Conservation (phyloP, 2,329 filamentous ascomycete species). For the Alternaria sp. region DNA sequence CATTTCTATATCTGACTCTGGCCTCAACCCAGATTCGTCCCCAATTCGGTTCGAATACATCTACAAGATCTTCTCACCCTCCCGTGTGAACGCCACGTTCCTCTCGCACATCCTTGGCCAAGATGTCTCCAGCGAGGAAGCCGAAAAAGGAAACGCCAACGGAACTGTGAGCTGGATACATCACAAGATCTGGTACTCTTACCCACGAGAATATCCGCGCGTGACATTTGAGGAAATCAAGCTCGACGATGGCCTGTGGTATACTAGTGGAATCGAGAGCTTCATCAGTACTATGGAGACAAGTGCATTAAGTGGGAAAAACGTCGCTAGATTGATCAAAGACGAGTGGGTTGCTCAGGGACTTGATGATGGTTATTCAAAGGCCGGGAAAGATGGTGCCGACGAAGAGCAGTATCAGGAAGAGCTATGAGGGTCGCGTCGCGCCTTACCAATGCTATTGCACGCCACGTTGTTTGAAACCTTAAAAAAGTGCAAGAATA, state of each 20-base stretch:
- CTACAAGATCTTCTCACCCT: constrained; percentile 73
- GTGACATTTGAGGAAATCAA: constrained; percentile 85
- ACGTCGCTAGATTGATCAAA: constrained; percentile 75
- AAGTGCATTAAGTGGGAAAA: constrained; percentile 87
- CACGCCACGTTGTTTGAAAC: neutral
- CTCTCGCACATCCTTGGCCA: constrained; percentile 59
- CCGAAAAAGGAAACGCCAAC: constrained; percentile 45
- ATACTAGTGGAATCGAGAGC: constrained; percentile 77
- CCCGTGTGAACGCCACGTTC: constrained; percentile 58
- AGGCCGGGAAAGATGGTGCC: neutral
- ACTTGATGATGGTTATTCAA: neutral
- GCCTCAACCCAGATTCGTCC: constrained; percentile 63
- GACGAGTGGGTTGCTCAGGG: constrained; percentile 61
- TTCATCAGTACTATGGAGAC: constrained; percentile 99
- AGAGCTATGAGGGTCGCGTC: constrained; percentile 3
- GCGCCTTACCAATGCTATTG: neutral
- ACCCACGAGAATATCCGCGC: constrained; percentile 84
- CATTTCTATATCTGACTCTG: constrained; percentile 74
- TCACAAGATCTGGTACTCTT: constrained; percentile 76
- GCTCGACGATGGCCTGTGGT: constrained; percentile 71
- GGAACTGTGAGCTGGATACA: constrained; percentile 46
- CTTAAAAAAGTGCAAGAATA: neutral
- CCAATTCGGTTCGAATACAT: constrained; percentile 60
- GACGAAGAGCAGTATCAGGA: constrained; percentile 1
- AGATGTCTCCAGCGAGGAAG: constrained; percentile 40